These are phyloP conservation scores for Ceratocystiopsis minuta DNA, from an alignment of 2,329 filamentous ascomycete genomes.

Conservation along the genomic window DNA sequence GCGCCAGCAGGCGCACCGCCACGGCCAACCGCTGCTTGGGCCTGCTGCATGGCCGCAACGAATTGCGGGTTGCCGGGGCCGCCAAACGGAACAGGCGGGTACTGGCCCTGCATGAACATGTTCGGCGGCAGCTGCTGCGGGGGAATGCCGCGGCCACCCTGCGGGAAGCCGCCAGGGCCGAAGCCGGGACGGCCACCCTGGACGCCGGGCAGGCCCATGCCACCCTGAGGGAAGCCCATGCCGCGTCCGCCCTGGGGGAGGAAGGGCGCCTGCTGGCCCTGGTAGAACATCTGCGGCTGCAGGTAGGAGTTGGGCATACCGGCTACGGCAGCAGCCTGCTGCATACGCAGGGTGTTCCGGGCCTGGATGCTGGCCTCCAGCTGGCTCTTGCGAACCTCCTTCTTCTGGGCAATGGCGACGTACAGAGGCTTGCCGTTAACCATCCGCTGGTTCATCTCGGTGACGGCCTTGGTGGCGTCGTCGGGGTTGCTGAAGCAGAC, in stretches of 20 bases:
- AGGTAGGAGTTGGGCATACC: constrained; percentile 80
- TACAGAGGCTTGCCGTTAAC: constrained; percentile 91
- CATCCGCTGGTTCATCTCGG: constrained; percentile 99
- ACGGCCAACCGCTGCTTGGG: constrained; percentile 41
- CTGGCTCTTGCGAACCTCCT: constrained; percentile 98
- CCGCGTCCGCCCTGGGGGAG: constrained; percentile 44
- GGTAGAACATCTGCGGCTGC: constrained; percentile 84
- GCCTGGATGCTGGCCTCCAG: constrained; percentile 98
- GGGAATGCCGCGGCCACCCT: constrained; percentile 66
- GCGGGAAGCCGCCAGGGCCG: constrained; percentile 59
- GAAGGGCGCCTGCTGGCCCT: constrained; percentile 59
- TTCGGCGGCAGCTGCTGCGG: constrained; percentile 76
- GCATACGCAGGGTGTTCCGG: constrained; percentile 95
- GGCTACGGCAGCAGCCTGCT: constrained; percentile 82
- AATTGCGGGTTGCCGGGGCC: constrained; percentile 66
- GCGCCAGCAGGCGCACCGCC: constrained; percentile 47
- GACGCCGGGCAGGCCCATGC: constrained; percentile 49
- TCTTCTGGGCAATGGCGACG: constrained; percentile 93
- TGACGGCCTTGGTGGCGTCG: constrained; percentile 95
- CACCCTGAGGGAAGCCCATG: constrained; percentile 47
- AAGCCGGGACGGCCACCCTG: constrained; percentile 74
- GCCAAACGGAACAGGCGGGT: constrained; percentile 56
- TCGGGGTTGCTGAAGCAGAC: constrained; percentile 99
- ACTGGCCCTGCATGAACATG: constrained; percentile 71
- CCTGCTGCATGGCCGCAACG: constrained; percentile 69